Evolutionary conservation across 495 filamentous ascomycete species (phyloP).

Genomic region (Xylaria cubensis): DNA sequence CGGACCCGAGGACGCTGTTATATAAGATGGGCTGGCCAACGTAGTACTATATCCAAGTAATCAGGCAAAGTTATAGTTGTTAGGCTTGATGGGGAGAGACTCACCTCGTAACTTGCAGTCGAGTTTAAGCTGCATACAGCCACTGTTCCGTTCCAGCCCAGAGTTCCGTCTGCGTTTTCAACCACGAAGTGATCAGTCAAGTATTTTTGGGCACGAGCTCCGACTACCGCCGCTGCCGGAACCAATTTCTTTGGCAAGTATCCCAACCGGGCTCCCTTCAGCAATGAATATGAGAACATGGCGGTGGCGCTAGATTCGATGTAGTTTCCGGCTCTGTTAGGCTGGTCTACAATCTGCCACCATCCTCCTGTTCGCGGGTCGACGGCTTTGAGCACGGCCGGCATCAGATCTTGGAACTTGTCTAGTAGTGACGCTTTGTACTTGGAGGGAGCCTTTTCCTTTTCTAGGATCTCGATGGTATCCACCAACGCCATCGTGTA

Average conservation of each 20-base stretch:
- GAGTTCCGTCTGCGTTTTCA: slow-evolving; percentile 46
- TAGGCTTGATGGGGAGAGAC: slow-evolving; percentile 8
- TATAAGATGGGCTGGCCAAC: slow-evolving; percentile 48
- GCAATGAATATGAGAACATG: slow-evolving; percentile 65
- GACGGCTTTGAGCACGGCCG: slow-evolving; percentile 42
- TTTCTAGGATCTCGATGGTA: slow-evolving; percentile 55
- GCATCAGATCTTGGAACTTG: slow-evolving; percentile 40
- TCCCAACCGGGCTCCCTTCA: slow-evolving; percentile 60
- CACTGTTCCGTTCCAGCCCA: slow-evolving; percentile 55
- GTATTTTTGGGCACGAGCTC: slow-evolving; percentile 46
- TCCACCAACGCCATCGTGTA: slow-evolving; percentile 66
- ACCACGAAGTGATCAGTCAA: slow-evolving; percentile 53
- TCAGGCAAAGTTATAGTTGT: slow-evolving; percentile 17
- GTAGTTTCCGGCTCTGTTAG: slow-evolving; percentile 59
- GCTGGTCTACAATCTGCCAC: slow-evolving; percentile 64
- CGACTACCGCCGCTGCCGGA: slow-evolving; percentile 35
- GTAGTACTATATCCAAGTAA: slow-evolving; percentile 46
- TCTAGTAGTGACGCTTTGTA: slow-evolving; percentile 25
- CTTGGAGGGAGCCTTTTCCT: slow-evolving; percentile 29
- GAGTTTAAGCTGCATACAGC: slow-evolving; percentile 57
- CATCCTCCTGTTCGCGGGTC: slow-evolving; percentile 57
- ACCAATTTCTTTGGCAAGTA: slow-evolving; percentile 40
- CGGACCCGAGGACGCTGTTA: slow-evolving; percentile 53
- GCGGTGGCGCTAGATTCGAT: slow-evolving; percentile 65
- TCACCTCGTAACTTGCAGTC: slow-evolving; percentile 54